Evolutionary conservation across 306 rosid species (phyloP).

Genomic region (Ormosia emarginata): DNA sequence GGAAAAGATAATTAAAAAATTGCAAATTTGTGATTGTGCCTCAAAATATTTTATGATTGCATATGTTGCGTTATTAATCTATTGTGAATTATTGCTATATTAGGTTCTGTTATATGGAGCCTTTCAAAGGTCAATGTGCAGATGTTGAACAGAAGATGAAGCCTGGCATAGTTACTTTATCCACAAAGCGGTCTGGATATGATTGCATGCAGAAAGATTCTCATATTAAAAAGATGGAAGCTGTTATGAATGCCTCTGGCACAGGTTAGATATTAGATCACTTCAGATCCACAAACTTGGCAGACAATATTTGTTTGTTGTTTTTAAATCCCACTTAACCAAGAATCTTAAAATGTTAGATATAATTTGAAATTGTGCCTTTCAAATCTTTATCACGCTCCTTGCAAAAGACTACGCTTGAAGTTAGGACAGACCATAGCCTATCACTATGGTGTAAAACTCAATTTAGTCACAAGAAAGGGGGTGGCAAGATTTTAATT

Average conservation of each 20-base stretch:
- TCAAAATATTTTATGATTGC: background rate
- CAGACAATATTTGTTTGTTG: background rate
- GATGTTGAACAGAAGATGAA: conserved; percentile 33
- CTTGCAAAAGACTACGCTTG: background rate
- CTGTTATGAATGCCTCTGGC: background rate
- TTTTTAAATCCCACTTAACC: background rate
- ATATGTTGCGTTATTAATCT: background rate
- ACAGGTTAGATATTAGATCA: conserved; percentile 27
- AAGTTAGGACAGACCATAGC: background rate
- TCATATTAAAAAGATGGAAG: background rate
- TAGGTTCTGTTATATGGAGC: conserved; percentile 60
- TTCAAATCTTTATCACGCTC: background rate
- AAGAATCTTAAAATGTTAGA: background rate
- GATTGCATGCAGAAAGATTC: conserved; percentile 7
- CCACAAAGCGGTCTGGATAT: conserved; percentile 42
- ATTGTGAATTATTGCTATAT: conserved; percentile 1
- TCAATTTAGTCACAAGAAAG: background rate
- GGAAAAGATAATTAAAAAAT: background rate
- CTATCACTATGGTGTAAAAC: background rate
- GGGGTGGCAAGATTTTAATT: background rate
- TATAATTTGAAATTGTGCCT: background rate
- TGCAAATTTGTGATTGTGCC: background rate
- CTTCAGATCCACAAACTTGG: background rate
- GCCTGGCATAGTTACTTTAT: conserved; percentile 32
- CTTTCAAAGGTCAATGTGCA: conserved; percentile 40